Evolutionary conservation across 202 grass and related monocot genomes (phyloP), one percentile per base, ranked within the genome.

Genomic region (Panicum virgatum): DNA sequence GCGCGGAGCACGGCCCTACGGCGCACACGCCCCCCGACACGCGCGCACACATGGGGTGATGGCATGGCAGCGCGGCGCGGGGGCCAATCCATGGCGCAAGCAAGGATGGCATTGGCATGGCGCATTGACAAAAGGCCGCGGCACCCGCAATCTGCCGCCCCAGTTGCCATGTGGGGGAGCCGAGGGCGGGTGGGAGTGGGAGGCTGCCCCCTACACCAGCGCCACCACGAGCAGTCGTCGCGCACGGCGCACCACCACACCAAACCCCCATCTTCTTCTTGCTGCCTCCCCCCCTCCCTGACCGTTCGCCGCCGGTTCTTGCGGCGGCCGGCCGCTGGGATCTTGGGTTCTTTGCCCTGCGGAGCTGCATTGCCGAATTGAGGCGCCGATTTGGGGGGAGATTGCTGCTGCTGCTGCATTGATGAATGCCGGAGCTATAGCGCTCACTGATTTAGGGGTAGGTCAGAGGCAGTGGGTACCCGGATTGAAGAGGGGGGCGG

Each of bases 21-120:
- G 34, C 29, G 52, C 86, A 69, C 86, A 80, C 87, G 82, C 57
- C 82, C 77, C 86, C 77, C 82, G 87, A 82, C 87, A 64, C 82
- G 39, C 77, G 6, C 82, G 4, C 77, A 43, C 74, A 83, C 81
- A 88, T 88, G 81, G 86, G 68, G 34, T 73, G 70, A 52, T 79
- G 70, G n/a, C n/a, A n/a, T n/a, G n/a, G 19, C 42, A 62, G 64
- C 65, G 67, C 63, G 69, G 58, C n/a, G n/a, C 20, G 15, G 30
- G 75, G 76, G 44, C 45, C 59, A 34, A 34, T 34, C 45, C 59
- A 65, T 52, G 58, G 80, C 67, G 80, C 86, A 34, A 34, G 80
- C 42, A 44, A 80, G 59, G 36, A 51, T 34, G 69, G 69, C 16
- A 53, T 9, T 36, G 67, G 43, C 46, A 42, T 79, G 43, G 67